Base-by-base conservation (phyloP, 1,139 yeast species). In the Taiozyma sp. region DNA sequence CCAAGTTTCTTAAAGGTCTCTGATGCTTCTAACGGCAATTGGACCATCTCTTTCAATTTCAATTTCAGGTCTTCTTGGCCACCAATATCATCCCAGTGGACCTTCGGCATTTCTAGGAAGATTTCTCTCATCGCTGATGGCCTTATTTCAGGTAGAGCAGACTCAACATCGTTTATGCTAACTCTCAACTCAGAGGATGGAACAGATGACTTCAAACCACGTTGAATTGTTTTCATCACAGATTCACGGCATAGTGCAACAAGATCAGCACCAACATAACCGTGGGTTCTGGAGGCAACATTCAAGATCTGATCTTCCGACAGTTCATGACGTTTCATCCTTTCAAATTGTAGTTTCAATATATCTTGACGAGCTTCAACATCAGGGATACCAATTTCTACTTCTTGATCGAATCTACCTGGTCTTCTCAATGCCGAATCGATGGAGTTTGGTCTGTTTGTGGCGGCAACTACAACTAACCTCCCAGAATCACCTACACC, bases 71-170 rank as follows among this genome's bases (percentile, higher is more conserved):
- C 84, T 23, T 85, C 84, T 67, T 93, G 98, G 1, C 99, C 99
- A 22, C 99, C 99, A 59, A 93, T 92, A 69, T 95, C 99, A 14
- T 81, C 72, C 99, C 99, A 93, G 57, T 80, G 78, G 0, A 92
- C 96, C 63, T 90, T 88, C 4, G 99, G 98, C 79, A 92, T 89
- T 63, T 93, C 99, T 50, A 93, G 73, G 54, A 91, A 84, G 51
- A 92, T 89, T 65, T 95, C 99, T 54, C 97, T 79, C 99, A 95
- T 93, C 2, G 98, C 99, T 54, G 96, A 87, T 1, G 99, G 99
- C 48, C 96, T 76, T 8, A 93, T 82, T 34, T 88, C 95, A 1
- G 83, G 71, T 63, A 91, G 68, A 0, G 97, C 93, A 24, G 69
- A 70, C 45, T 81, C 80, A 28, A 92, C 73, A 63, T 92, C 96